These are phyloP conservation scores for Trichoderma parareesei DNA, from an alignment of 495 filamentous ascomycete genomes.

Conservation along the genomic window DNA sequence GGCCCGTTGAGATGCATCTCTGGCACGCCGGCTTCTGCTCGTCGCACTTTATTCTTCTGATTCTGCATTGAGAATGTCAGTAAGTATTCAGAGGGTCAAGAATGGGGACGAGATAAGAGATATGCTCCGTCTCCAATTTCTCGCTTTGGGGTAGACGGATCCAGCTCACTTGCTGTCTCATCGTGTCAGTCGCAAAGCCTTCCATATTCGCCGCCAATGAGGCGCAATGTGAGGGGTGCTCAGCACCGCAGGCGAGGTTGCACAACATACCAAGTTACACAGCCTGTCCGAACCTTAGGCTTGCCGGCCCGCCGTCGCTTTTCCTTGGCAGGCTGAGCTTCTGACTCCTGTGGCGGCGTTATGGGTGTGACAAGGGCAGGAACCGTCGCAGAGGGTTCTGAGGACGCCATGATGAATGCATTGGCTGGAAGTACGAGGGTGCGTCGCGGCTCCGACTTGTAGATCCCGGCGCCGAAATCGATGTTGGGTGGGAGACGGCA, in stretches of 20 bases:
- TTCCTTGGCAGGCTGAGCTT: neutral
- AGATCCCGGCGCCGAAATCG: neutral
- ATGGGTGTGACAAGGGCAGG: neutral
- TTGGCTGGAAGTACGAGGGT: neutral
- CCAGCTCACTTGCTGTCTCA: conserved; percentile 3
- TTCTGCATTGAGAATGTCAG: neutral
- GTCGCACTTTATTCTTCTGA: conserved; percentile 30
- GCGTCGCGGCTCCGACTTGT: neutral
- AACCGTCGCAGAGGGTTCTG: neutral
- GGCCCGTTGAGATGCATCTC: conserved; percentile 32
- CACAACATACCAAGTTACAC: conserved; percentile 4
- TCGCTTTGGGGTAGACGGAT: neutral
- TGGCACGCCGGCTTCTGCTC: conserved; percentile 38
- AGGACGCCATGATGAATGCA: conserved; percentile 1
- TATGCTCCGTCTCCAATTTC: neutral
- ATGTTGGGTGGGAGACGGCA: neutral
- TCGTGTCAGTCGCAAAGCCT: neutral
- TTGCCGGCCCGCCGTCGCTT: conserved; percentile 3
- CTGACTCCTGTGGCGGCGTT: conserved; percentile 1
- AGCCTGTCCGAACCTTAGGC: conserved; percentile 7
- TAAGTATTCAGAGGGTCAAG: neutral
- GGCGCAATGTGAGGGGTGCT: neutral
- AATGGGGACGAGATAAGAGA: neutral
- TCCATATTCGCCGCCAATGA: neutral
- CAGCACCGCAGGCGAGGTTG: neutral